A percentile compares a stretch with the other conserved stretches of the same genome.
Conservation (phyloP, 345 rosid genomes). For the Populus tremula region DNA sequence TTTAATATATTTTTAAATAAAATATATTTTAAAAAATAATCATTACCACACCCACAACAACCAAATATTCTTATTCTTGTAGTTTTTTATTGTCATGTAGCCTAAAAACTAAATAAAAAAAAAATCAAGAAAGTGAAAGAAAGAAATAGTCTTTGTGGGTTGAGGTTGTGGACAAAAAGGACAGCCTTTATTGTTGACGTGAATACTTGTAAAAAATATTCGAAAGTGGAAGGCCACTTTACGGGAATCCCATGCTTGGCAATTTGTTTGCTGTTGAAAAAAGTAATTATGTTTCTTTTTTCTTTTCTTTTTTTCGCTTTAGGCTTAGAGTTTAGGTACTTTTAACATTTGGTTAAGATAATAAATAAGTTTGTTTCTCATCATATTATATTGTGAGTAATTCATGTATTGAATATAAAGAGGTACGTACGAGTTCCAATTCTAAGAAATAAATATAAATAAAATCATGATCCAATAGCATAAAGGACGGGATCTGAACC, state of each 20-base stretch:
- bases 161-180: not conserved
- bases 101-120: not conserved
- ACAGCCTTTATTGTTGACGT: not conserved
- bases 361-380: no score
- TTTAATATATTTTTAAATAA: no score
- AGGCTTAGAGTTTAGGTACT: no score
- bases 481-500: no score
- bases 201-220: not conserved
- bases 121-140: not conserved
- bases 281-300: not conserved
- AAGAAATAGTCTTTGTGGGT: not conserved
- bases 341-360: not conserved
- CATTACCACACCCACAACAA: no score
- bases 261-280: not conserved
- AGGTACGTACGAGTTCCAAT: rapidly evolving
- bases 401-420: no score
- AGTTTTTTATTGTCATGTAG: not conserved
- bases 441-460: no score
- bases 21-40: no score
- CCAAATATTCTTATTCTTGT: no score
- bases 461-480: no score
- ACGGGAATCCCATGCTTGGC: conserved; percentile 8
- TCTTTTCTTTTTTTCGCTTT: no score
- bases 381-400: no score
- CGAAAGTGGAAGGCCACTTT: conserved; percentile 8